These are phyloP conservation scores for Wallacemonas sp. DNA, from an alignment of 208 protist species.

Conservation along the genomic window DNA sequence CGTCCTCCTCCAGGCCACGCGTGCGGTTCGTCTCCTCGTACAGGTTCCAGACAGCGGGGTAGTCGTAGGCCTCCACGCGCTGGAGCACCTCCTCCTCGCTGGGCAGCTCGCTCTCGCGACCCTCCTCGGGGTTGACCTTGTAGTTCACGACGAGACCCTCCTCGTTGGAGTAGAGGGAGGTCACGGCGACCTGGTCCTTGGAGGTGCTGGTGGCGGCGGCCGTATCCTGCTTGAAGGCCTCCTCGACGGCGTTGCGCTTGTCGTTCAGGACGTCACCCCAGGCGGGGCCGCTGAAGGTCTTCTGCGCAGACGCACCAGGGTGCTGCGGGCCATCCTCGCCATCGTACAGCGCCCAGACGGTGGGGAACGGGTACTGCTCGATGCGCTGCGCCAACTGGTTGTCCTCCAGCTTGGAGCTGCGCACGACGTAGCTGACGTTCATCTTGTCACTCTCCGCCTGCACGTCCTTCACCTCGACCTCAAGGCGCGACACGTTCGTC, in stretches of 20 bases:
- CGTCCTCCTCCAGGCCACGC: not conserved
- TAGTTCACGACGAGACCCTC: conserved; percentile 30
- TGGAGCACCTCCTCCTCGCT: conserved; percentile 16
- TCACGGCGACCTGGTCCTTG: conserved; percentile 21
- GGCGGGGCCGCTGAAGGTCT: conserved; percentile 14
- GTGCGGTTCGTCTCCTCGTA: conserved; percentile 18
- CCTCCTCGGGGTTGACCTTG: conserved; percentile 1
- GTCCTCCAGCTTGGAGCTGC: conserved; percentile 12
- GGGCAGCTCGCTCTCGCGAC: not conserved
- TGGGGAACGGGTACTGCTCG: conserved; percentile 29
- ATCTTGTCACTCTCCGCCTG: conserved; percentile 16
- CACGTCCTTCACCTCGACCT: conserved; percentile 13
- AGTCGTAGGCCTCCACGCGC: conserved; percentile 27
- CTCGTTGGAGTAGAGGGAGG: conserved; percentile 14
- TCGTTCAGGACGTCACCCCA: conserved; percentile 18
- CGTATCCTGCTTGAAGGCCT: conserved; percentile 34
- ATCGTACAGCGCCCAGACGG: conserved; percentile 30
- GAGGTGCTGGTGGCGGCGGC: conserved; percentile 21
- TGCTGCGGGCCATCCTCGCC: conserved; percentile 14
- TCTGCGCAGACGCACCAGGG: conserved; percentile 15
- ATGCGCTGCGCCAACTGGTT: conserved; percentile 7
- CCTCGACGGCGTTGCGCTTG: conserved; percentile 16
- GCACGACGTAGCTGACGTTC: conserved; percentile 22
- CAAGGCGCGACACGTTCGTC: not conserved
- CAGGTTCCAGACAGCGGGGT: conserved; percentile 27